Base-by-base conservation (phyloP, 129 eudicot species). In the Apium graveolens region DNA sequence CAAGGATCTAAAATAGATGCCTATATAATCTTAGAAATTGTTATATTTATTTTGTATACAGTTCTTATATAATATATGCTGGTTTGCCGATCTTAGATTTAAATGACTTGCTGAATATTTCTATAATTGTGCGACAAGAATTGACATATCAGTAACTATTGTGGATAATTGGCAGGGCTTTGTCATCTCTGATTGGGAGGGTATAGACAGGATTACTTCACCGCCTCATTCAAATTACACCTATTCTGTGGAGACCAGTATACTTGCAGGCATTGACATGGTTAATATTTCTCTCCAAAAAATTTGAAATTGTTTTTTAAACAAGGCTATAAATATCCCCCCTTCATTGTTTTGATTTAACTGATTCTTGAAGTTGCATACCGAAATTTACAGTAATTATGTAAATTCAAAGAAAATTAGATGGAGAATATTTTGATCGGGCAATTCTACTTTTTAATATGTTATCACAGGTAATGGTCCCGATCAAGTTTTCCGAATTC, bases 171-270 rank as follows among this genome's bases (percentile, higher is more conserved):
- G 8, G 31, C 39, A 92, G 98, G 98, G 98, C 62, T 93, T 93
- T 80, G 96, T 93, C 26, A 90, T 93, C 80, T 88, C 98, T 80
- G 98, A 93, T 83, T 93, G 96, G 96, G 88, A 90, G 80, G 98
- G 98, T 55, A 86, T 93, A 21, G 96, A 93, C 86, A 83, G 90
- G 82, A 90, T 93, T 69, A 93, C 98, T 46, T 79, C 90, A 68
- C 98, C 98, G 70, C 90, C 96, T 78, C 90, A 88, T 82, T 84
- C 92, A 82, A 93, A 93, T 86, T 93, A 93, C 87, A 90, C 94
- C 12, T 89, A 88, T 84, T 90, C 98, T 27, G 96, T 93, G 60
- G 83, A 69, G 73, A 89, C 93, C 81, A 82, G 93, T 66, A 76
- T 93, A 70, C 80, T 63, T 51, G 96, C 96, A 42, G 98, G 98